Percentiles rank a stretch among this genome's conserved stretches.
phyloP scores from a whole-genome alignment of 148 eudicot genomes.

The Rhododendron simsii region DNA sequence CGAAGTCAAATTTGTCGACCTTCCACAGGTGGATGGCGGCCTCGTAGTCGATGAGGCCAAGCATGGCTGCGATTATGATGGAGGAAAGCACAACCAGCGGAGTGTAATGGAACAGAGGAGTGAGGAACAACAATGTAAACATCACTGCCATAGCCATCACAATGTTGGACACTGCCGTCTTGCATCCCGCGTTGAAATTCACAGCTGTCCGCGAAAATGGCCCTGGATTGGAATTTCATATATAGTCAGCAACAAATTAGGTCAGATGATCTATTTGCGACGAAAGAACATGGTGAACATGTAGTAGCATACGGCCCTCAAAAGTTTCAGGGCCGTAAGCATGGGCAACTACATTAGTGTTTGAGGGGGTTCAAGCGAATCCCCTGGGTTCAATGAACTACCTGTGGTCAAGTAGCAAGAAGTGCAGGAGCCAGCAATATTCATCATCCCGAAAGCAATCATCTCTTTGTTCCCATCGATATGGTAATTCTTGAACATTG shows the following conservation, averaged over 20 bases:
- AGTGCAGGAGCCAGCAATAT: slow-evolving; percentile 64
- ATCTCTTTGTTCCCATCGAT: slow-evolving; percentile 81
- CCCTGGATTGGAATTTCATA: slow-evolving; percentile 23
- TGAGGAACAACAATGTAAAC: slow-evolving; percentile 48
- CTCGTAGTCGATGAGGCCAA: slow-evolving; percentile 51
- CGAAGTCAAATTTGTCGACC: slow-evolving; percentile 64
- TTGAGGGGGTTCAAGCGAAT: not conserved
- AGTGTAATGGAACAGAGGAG: slow-evolving; percentile 62
- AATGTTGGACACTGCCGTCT: slow-evolving; percentile 54
- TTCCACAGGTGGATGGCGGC: slow-evolving; percentile 48
- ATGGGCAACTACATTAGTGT: not conserved
- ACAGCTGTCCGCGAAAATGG: slow-evolving; percentile 70
- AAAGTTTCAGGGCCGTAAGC: not conserved
- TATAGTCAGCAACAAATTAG: not conserved
- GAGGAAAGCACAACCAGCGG: slow-evolving; percentile 59
- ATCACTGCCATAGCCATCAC: slow-evolving; percentile 62
- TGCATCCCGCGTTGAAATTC: slow-evolving; percentile 65
- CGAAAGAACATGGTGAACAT: not conserved
- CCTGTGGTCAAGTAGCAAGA: slow-evolving; percentile 76
- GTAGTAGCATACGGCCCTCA: not conserved
- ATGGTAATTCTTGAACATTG: slow-evolving; percentile 51
- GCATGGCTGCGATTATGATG: slow-evolving; percentile 59
- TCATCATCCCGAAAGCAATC: slow-evolving; percentile 67
- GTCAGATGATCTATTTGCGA: not conserved
- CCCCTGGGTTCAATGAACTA: not conserved